Evolutionary conservation across 495 filamentous ascomycete species (phyloP), one percentile per base, ranked within the genome.

Genomic region (Podospora bellae-mahoneyi): DNA sequence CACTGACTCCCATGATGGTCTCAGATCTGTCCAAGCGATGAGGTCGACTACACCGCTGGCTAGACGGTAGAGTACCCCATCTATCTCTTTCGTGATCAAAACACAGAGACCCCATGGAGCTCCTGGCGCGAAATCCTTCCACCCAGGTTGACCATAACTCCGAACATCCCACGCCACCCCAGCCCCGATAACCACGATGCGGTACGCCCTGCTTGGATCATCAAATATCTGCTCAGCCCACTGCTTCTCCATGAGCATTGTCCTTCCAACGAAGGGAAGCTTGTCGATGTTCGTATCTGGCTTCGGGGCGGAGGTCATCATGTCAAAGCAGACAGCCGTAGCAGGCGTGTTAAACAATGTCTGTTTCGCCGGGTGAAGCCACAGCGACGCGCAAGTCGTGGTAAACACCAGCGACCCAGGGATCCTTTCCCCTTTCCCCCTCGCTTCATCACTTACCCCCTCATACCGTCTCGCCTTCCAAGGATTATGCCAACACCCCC

Each of bases 201-300:
- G n/a, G 19, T 58, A 58, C 18, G n/a, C 26, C 23, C 18, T 19
- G 23, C 55, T 58, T 48, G 39, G 39, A 26, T 20, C n/a, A 6
- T 58, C 55, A 19, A 58, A 26, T 26, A 26, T 58, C 55, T n/a
- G 55, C 55, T 58, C n/a, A 19, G 55, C 23, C 55, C 55, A 58
- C 55, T 58, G n/a, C 23, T 26, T 19, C 0, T 58, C 23, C n/a
- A 58, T 58, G 23, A 58, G 55, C 16, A 58, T 58, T 19, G 55
- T 58, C 23, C 23, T 19, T 10, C 55, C 55, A 15, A 58, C 55
- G 23, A 58, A 58, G 3, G 7, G 55, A n/a, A 9, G n/a, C n/a
- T 58, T 58, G 55, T 58, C 55, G 39, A 48, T 48, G 9, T 48
- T 10, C 39, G 39, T 48, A 10, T 48, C 39, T 10, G 39, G 39